Evolutionary conservation across 1,284 basidiomycete species (phyloP), one percentile per base, ranked within the genome.

Genomic region (Apiotrichum akiyoshidainum): DNA sequence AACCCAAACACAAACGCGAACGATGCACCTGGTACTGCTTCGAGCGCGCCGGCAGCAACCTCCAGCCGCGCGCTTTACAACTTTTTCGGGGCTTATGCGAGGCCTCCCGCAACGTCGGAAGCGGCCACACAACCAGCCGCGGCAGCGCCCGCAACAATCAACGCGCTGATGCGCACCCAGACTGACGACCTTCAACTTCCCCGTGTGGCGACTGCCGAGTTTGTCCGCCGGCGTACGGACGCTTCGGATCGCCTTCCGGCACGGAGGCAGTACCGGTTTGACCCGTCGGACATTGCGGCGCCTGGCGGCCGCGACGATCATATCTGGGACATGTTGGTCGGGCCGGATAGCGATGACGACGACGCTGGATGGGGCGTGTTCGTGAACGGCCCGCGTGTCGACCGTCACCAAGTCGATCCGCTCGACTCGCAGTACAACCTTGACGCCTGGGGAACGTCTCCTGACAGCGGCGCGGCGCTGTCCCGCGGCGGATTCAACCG

Each of bases 271-370:
- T 60, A 58, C 53, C 34, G 35, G 40, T 63, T 55, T 22, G 61
- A 60, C 33, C 58, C 58, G 8, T 44, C 46, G 8, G 61, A 63
- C 61, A 60, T 63, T 26, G 48, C 51, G 12, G 53, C 57, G 11
- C 58, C 58, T 0, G 58, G 58, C 4, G 57, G 58, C 16, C 34
- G 42, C 26, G 54, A 60, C 51, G 58, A 60, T 21, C 62, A 60
- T 42, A 60, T 61, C 54, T 60, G 62, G 59, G 89, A 92, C 70
- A 88, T 88, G 16, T 77, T 92, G 55, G 89, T 90, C 16, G 89
- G 90, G 65, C 86, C 86, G 13, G 89, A 92, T 87, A 85, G 60
- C 50, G 57, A 54, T 14, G 63, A 60, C 33, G 53, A 60, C 8
- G 65, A 59, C 17, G 65, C 59, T 33, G n/a, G 42, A 17, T 60